Conservation (phyloP, 176 grass and related monocot genomes). For the Cymbopogon citratus region DNA sequence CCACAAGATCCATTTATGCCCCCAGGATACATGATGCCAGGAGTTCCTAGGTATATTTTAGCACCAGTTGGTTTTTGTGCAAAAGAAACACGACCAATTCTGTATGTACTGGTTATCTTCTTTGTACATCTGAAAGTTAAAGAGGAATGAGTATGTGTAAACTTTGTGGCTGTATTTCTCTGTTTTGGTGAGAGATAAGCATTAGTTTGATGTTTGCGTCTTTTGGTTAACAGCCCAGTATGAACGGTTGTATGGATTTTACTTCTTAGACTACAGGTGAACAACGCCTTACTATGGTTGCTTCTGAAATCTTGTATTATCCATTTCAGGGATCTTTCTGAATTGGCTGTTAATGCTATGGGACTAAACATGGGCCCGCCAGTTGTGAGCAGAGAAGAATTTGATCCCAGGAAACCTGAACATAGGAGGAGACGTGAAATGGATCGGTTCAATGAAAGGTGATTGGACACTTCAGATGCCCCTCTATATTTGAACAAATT, state of each 20-base stretch:
- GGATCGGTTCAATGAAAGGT: constrained; percentile 71
- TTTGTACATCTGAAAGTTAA: constrained; percentile 6
- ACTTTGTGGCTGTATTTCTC: constrained; percentile 18
- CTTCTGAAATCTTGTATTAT: constrained; percentile 29
- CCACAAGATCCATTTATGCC: constrained; percentile 89
- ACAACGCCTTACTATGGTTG: neutral
- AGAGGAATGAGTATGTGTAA: neutral
- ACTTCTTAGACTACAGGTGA: constrained; percentile 1
- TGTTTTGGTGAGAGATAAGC: neutral
- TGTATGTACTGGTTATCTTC: constrained; percentile 1
- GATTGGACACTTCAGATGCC: constrained; percentile 9
- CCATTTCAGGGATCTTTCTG: constrained; percentile 72
- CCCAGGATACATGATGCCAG: constrained; percentile 81
- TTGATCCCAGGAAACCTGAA: constrained; percentile 63
- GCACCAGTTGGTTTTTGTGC: constrained; percentile 2
- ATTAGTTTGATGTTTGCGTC: constrained; percentile 6
- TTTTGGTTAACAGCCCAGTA: neutral
- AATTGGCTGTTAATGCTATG: constrained; percentile 71
- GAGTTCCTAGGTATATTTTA: constrained; percentile 66
- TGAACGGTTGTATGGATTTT: neutral
- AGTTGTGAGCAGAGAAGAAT: constrained; percentile 60
- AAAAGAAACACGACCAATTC: neutral
- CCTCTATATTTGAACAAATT: neutral
- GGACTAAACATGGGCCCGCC: constrained; percentile 76
- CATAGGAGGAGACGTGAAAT: constrained; percentile 49